Conservation (phyloP, 2,329 filamentous ascomycete species). For the Ilyonectria sp. region DNA sequence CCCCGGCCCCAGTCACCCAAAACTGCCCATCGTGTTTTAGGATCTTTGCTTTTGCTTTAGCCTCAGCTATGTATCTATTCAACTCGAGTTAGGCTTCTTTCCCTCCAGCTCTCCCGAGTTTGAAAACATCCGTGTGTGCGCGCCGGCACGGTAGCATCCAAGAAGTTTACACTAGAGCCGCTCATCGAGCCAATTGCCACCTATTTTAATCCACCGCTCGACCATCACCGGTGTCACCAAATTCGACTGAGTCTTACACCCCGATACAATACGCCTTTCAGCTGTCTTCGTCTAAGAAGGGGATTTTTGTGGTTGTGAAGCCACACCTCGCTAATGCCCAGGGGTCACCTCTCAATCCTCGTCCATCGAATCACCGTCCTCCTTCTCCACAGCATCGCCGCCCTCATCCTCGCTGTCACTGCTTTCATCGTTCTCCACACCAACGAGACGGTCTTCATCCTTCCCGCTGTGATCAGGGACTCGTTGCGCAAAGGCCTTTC, state of each 20-base stretch:
- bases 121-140: slow-evolving; percentile 11
- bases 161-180: slow-evolving; percentile 13
- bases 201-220: background rate
- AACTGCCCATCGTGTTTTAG: slow-evolving; percentile 37
- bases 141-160: slow-evolving; percentile 15
- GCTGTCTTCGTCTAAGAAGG: slow-evolving; percentile 7
- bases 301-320: slow-evolving; percentile 5
- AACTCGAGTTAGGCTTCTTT: slow-evolving; percentile 8
- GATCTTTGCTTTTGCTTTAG: slow-evolving; percentile 38
- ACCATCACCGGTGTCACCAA: slow-evolving; percentile 12
- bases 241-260: slow-evolving; percentile 24
- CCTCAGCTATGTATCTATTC: slow-evolving; percentile 31
- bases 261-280: background rate
- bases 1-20: slow-evolving; percentile 28
- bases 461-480: slow-evolving; percentile 70
- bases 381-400: slow-evolving; percentile 70
- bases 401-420: slow-evolving; percentile 74
- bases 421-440: slow-evolving; percentile 77
- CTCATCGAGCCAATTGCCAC: slow-evolving; percentile 1
- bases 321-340: slow-evolving; percentile 15
- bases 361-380: slow-evolving; percentile 65
- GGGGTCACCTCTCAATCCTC: slow-evolving; percentile 61
- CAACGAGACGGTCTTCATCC: slow-evolving; percentile 83
- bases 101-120: slow-evolving; percentile 12
- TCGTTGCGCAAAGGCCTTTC: slow-evolving; percentile 84